phyloP scores from a whole-genome alignment of 1,139 yeast species.

The Casaregolazyma suthepensis region DNA sequence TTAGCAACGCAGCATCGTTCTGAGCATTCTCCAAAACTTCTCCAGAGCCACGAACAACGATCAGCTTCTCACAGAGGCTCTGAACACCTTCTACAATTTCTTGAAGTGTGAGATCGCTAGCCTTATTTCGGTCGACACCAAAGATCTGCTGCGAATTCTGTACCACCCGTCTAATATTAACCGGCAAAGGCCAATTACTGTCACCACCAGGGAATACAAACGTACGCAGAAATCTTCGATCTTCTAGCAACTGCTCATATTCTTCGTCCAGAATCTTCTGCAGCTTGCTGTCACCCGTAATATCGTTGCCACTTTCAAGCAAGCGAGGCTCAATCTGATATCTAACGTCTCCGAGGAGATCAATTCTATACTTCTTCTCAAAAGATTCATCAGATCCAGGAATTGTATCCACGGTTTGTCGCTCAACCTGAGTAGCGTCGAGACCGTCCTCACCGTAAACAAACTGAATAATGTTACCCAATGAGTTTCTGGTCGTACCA shows the following conservation, averaged over 20 bases:
- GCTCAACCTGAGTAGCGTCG: slow-evolving; percentile 97
- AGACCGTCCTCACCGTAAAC: slow-evolving; percentile 98
- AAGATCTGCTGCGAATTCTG: slow-evolving; percentile 97
- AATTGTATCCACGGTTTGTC: slow-evolving; percentile 92
- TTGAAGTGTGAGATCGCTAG: slow-evolving; percentile 80
- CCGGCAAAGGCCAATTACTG: slow-evolving; percentile 95
- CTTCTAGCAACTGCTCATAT: slow-evolving; percentile 65
- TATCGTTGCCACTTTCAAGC: slow-evolving; percentile 85
- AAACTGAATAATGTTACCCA: slow-evolving; percentile 94
- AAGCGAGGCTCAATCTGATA: slow-evolving; percentile 62
- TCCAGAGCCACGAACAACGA: slow-evolving; percentile 80
- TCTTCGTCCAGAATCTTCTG: slow-evolving; percentile 82
- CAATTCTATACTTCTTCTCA: slow-evolving; percentile 80
- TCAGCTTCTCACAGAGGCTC: slow-evolving; percentile 57
- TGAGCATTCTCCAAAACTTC: slow-evolving; percentile 77
- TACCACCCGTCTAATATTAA: slow-evolving; percentile 89
- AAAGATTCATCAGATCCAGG: slow-evolving; percentile 86
- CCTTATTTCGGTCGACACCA: slow-evolving; percentile 85
- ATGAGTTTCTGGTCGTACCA: slow-evolving; percentile 95
- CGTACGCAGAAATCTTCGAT: slow-evolving; percentile 73
- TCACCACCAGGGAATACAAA: slow-evolving; percentile 90
- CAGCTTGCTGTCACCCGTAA: slow-evolving; percentile 79
- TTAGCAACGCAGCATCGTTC: slow-evolving; percentile 80
- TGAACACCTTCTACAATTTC: slow-evolving; percentile 75
- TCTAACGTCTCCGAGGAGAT: slow-evolving; percentile 58